Percentiles rank a stretch among this genome's conserved stretches.
These are phyloP conservation scores for Lentinula sp. DNA, from an alignment of 768 basidiomycete genomes.

Conservation along the genomic window DNA sequence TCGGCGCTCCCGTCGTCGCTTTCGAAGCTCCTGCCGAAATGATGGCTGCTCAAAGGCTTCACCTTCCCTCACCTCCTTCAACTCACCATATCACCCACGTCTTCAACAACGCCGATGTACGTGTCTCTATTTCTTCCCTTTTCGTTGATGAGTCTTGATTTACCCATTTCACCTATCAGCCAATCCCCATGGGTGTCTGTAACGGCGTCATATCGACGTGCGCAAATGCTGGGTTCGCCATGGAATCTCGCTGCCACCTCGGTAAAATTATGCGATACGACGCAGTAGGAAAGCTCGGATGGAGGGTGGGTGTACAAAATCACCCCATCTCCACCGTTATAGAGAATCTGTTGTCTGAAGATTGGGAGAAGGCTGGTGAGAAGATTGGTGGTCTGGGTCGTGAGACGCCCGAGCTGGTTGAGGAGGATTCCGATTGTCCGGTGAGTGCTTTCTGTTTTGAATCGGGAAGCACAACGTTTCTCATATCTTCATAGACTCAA, in stretches of 20 bases:
- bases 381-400: slow-evolving; percentile 9
- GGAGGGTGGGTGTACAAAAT: slow-evolving; percentile 70
- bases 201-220: slow-evolving; percentile 58
- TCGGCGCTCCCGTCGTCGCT: slow-evolving; percentile 87
- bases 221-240: slow-evolving; percentile 66
- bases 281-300: slow-evolving; percentile 73
- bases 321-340: slow-evolving; percentile 70
- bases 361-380: slow-evolving; percentile 19
- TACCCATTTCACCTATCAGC: slow-evolving; percentile 30
- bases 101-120: slow-evolving; percentile 82
- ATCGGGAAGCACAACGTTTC: neutral
- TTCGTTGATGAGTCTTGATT: neutral
- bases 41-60: slow-evolving; percentile 67
- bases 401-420: slow-evolving; percentile 25
- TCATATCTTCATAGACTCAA: neutral
- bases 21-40: slow-evolving; percentile 83
- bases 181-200: slow-evolving; percentile 83
- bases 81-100: slow-evolving; percentile 75
- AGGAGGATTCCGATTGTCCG: slow-evolving; percentile 49
- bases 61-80: slow-evolving; percentile 66
- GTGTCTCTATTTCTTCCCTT: slow-evolving; percentile 11
- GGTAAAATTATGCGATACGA: slow-evolving; percentile 83
- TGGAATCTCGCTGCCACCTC: slow-evolving; percentile 86
- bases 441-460: slow-evolving; percentile 31
- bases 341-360: slow-evolving; percentile 43